Conservation (phyloP, 31 red algal genomes). For the Pterothamnion heteromorphum region DNA sequence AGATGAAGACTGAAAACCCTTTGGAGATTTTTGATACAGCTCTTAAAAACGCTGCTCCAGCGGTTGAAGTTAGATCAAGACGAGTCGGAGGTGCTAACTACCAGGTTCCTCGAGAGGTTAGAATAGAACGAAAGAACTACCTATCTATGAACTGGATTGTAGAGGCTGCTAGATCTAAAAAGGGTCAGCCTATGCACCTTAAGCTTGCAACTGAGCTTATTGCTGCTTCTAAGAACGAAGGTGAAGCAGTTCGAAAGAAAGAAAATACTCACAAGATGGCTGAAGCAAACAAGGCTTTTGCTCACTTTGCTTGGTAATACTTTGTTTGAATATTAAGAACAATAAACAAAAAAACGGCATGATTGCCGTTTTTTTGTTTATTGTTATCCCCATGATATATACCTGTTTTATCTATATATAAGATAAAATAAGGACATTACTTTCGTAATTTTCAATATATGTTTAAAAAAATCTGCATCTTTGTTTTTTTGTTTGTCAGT, state of each 20-base stretch:
- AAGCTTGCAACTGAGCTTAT: not conserved
- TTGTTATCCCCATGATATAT: no score
- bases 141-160: slow-evolving; percentile 12
- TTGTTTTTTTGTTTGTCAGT: no score
- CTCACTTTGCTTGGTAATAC: slow-evolving; percentile 8
- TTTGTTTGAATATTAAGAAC: no score
- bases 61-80: not conserved
- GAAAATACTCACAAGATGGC: slow-evolving; percentile 26
- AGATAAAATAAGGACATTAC: no score
- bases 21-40: not conserved
- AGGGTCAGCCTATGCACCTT: not conserved
- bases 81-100: slow-evolving; percentile 36
- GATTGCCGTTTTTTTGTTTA: no score
- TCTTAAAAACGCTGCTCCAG: not conserved
- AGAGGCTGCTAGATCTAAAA: not conserved
- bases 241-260: not conserved
- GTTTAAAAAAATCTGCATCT: no score
- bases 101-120: not conserved
- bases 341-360: no score
- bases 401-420: no score
- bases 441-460: no score
- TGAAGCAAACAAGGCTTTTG: slow-evolving; percentile 32
- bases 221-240: not conserved
- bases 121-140: not conserved
- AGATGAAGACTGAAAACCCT: not conserved